Evolutionary conservation across 768 basidiomycete species (phyloP), one percentile per base, ranked within the genome.

Genomic region (Sarcodon aspratus): DNA sequence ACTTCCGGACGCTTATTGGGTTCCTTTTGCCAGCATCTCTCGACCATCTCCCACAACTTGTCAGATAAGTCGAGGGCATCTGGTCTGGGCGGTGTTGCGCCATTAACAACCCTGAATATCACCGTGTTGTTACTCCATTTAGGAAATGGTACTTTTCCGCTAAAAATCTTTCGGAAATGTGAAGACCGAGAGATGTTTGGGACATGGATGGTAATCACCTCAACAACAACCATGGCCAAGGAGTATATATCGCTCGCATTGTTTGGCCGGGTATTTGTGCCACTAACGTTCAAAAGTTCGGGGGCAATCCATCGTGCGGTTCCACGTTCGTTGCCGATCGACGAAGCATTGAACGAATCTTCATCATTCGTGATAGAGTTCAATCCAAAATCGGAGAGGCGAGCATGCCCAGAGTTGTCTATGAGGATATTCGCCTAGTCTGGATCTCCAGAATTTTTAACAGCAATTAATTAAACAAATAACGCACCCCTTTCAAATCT

Each of bases 381-480:
- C n/a, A 62, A 36, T 2, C 61, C 61, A 40, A 62, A 62, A 46
- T 62, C 61, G 6, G 52, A 45, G 1, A 62, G 51, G 34, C 50
- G 52, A 3, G 58, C 52, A 33, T 44, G 43, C 4, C 52, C 52
- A 4, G 44, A 43, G 11, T 53, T 50, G 43, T 58, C 52, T 9
- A 62, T 51, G 9, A 61, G 38, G n/a, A 62, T 53, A 32, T 62
- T 62, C 17, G 47, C 45, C 59, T 60, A 32, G 21, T 27, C 21
- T 2, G 9, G 6, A 21, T 10, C 18, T 11, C 9, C 6, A 32
- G 38, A 12, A 32, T 11, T 18, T 5, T 11, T 6, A 15, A 5
- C 7, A 1, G 27, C 8, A 12, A 21, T 31, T 1, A 32, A 8
- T 7, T 31, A 15, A 9, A 34, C 6, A 13, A 11, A 47, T 1